Conservation (phyloP, 441 rosid genomes). For the Mallotus repandus region DNA sequence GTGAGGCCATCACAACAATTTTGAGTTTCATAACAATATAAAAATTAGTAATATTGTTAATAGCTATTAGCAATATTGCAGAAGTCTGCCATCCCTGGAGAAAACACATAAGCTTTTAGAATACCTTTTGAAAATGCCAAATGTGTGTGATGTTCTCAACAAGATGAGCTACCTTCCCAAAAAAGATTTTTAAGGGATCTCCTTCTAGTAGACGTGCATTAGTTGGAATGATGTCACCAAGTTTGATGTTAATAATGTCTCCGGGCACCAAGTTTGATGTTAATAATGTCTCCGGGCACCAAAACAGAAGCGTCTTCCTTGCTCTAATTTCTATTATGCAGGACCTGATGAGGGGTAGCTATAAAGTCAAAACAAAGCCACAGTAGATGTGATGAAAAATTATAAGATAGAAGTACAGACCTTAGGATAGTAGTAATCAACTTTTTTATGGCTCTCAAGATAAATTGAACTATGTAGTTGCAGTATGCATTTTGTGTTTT, state of each 20-base stretch:
- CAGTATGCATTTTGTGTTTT: constrained; percentile 1
- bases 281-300: constrained; percentile 28
- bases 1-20: not conserved
- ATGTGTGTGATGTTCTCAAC: constrained; percentile 58
- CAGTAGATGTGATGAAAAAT: not conserved
- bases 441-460: not conserved
- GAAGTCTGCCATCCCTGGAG: not conserved
- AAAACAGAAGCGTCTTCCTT: constrained; percentile 80
- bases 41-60: not conserved
- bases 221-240: constrained; percentile 59
- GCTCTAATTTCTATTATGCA: constrained; percentile 75
- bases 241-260: constrained; percentile 38
- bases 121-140: constrained; percentile 79
- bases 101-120: not conserved
- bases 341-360: constrained; percentile 42
- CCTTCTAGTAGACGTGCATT: constrained; percentile 67
- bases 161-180: constrained; percentile 69
- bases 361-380: not conserved
- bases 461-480: too few relatives aligned
- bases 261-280: constrained; percentile 46
- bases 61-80: not conserved
- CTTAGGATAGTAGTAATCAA: too few relatives aligned
- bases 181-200: constrained; percentile 45
- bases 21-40: not conserved
- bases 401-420: not conserved